Percentiles rank a stretch among this genome's conserved stretches.
Conservation (phyloP, 257 asterid species). For the Przewalskia tangutica region DNA sequence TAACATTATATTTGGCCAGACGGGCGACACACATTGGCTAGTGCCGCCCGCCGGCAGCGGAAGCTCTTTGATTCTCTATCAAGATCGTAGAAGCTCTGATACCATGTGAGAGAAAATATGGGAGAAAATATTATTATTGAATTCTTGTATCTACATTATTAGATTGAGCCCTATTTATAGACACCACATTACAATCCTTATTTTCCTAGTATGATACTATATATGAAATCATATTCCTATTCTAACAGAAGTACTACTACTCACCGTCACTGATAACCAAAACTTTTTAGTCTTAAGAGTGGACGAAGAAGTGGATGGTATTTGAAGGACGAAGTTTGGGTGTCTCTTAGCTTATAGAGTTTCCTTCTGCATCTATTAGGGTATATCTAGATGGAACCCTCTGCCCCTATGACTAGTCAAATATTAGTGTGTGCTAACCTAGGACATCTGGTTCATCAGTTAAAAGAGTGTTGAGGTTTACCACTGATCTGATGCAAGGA, state of each 20-base stretch:
- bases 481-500: neutral
- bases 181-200: too few species aligned
- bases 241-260: neutral
- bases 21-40: too few species aligned
- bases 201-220: too few species aligned
- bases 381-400: neutral
- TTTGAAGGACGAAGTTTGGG: neutral
- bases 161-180: too few species aligned
- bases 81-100: too few species aligned
- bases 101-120: too few species aligned
- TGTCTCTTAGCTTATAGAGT: neutral
- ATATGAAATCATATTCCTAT: too few species aligned
- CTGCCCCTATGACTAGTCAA: neutral
- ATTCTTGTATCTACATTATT: too few species aligned
- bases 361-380: neutral
- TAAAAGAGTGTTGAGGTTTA: neutral
- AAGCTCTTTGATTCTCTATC: too few species aligned
- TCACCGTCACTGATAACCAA: neutral
- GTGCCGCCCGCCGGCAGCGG: too few species aligned
- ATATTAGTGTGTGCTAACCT: neutral
- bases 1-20: too few species aligned
- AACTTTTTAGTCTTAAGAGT: neutral
- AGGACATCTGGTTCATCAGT: neutral
- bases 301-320: neutral
- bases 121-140: too few species aligned